Evolutionary conservation across 306 rosid genomes (phyloP), one percentile per base, ranked within the genome.

Genomic region (Quillaja saponaria): DNA sequence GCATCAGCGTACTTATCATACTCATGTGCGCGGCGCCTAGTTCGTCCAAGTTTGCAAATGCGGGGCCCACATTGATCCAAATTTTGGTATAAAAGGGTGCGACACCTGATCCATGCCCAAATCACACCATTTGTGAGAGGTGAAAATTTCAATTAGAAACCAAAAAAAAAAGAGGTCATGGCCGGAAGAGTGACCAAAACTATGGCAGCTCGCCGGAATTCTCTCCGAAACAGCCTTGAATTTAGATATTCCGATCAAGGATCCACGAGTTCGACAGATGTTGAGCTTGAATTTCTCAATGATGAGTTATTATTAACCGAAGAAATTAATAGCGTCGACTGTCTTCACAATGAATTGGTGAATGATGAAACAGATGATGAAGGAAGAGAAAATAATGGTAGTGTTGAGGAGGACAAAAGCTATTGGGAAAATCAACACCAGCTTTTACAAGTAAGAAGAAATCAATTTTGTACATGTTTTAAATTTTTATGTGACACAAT

Each of bases 391-490:
- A 13, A 48, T 4, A 19, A 1, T 14, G 54, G 37, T 12, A 54
- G 14, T n/a, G 3, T 46, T 13, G 78, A 78, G 12, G 74, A 83
- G 39, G 62, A 68, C 25, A 69, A 25, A 75, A 74, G 13, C 28
- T 91, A 78, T 40, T 91, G 95, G 97, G 91, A 85, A 1, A 76
- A 72, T 14, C 96, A 91, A 46, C 78, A 78, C 51, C 88, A 91
- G 63, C 16, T 76, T 59, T 61, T 91, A 70, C 90, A 78, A 75
- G 97, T 91, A 46, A 57, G 1, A 46, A 57, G 1, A 17, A 16
- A 15, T 41, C 18, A 6, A 42, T 58, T n/a, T n/a, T n/a, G n/a
- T n/a, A n/a, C n/a, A n/a, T n/a, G n/a, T 25, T 25, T 25, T 25
- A 1, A 1, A 1, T 25, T 25, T 25, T 25, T 25, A 1, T 25